These are phyloP conservation scores for Aspergillus quadricinctus DNA, from an alignment of 2,329 filamentous ascomycete species.

Conservation along the genomic window DNA sequence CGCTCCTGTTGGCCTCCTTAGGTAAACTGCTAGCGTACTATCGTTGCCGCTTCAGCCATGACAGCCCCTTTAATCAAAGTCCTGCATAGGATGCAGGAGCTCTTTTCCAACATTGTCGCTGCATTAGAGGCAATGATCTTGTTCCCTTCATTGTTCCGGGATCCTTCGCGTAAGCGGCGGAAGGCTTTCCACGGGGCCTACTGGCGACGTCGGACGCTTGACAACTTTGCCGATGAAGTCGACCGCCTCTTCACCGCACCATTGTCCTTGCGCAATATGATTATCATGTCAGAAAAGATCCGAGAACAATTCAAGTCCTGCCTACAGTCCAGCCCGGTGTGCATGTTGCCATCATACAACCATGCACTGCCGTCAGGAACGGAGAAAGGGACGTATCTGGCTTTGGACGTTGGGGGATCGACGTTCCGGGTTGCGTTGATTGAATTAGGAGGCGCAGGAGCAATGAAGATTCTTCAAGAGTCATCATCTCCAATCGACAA, in stretches of 20 bases:
- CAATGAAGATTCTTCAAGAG: slow-evolving; percentile 54
- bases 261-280: slow-evolving; percentile 33
- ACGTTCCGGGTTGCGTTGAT: slow-evolving; percentile 61
- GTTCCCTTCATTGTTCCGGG: slow-evolving; percentile 37
- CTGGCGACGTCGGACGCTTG: slow-evolving; percentile 35
- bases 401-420: slow-evolving; percentile 63
- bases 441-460: slow-evolving; percentile 48
- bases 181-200: slow-evolving; percentile 30
- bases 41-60: slow-evolving; percentile 22
- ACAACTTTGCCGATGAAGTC: slow-evolving; percentile 37
- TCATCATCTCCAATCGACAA: slow-evolving; percentile 55
- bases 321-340: slow-evolving; percentile 53
- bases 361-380: slow-evolving; percentile 56
- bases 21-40: slow-evolving; percentile 2
- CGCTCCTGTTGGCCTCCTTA: neutral
- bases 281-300: slow-evolving; percentile 42
- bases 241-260: slow-evolving; percentile 35
- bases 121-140: slow-evolving; percentile 39
- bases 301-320: slow-evolving; percentile 51
- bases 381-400: slow-evolving; percentile 58
- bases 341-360: slow-evolving; percentile 64
- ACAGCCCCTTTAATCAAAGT: slow-evolving; percentile 34
- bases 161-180: slow-evolving; percentile 27
- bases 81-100: slow-evolving; percentile 37
- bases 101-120: slow-evolving; percentile 37